Conservation (phyloP, 306 rosid species). For the Cicer arietinum region DNA sequence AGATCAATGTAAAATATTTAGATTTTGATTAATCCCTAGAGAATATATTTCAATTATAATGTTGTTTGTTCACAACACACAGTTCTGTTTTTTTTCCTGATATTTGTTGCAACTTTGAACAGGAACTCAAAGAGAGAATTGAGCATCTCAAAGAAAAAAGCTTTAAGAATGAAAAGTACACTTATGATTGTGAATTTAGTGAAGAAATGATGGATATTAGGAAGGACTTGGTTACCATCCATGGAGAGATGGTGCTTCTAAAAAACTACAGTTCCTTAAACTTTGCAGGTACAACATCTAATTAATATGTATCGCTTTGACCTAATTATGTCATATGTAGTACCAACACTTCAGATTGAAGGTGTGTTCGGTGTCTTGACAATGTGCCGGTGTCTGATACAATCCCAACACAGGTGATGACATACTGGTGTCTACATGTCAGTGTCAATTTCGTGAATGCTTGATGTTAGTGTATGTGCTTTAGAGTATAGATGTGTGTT, state of each 20-base stretch:
- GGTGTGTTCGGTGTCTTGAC: background rate
- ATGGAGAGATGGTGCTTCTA: slow-evolving; percentile 96
- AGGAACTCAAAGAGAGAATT: slow-evolving; percentile 90
- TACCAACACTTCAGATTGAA: background rate
- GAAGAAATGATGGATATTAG: slow-evolving; percentile 96
- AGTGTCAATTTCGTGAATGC: background rate
- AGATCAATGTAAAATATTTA: background rate
- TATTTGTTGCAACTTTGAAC: slow-evolving; percentile 45
- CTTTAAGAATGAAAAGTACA: slow-evolving; percentile 55
- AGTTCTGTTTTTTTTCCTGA: slow-evolving; percentile 30
- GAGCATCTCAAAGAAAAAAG: slow-evolving; percentile 76
- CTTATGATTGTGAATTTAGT: slow-evolving; percentile 81
- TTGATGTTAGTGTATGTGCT: background rate
- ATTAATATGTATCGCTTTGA: slow-evolving; percentile 1
- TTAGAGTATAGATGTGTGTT: slow-evolving; percentile 2
- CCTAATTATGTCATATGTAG: background rate
- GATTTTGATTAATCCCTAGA: background rate
- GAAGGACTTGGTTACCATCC: slow-evolving; percentile 91
- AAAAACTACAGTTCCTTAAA: slow-evolving; percentile 94
- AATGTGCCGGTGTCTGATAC: background rate
- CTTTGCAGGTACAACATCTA: slow-evolving; percentile 73
- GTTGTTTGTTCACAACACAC: slow-evolving; percentile 22
- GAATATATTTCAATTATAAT: slow-evolving; percentile 26
- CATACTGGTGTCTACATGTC: background rate
- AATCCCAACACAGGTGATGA: background rate